Evolutionary conservation across 2,329 filamentous ascomycete species (phyloP), one percentile per base, ranked within the genome.

Genomic region (Penicillium olsonii): DNA sequence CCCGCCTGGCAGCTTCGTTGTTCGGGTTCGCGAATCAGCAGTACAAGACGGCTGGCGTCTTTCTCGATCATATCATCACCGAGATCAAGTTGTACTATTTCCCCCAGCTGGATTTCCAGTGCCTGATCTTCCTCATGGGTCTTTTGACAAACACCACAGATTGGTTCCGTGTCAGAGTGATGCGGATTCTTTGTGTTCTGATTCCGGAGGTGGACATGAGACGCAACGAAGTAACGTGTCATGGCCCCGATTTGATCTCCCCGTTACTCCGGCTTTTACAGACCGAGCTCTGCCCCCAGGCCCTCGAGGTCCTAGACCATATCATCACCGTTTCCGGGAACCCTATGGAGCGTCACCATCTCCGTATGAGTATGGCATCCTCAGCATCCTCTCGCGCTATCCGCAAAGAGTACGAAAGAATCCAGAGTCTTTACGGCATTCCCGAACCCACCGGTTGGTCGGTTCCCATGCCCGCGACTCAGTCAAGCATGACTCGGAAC

Each of bases 351-450:
- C 90, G 89, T 61, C 90, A 96, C 61, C 91, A 97, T 65, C 76
- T 99, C 50, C 85, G 94, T 33, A 99, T 99, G 95, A 97, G 92
- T 70, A 96, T 99, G 90, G 92, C 91, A 5, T 87, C 89, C 11
- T 66, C 72, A 9, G 86, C 88, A 1, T 90, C 91, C 2, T 94
- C 91, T 0, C 87, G 88, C 60, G 84, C 87, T 0, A 87, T 94
- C 42, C 86, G 90, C 41, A 97, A 96, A 67, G 92, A 97, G 71
- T 97, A 96, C 61, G 92, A 96, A 66, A 86, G 89, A 18, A 96
- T 90, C 0, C 88, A 96, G 68, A 96, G 91, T 64, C 75, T 99
- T 27, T 99, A 97, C 68, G 95, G 95, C 22, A 97, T 99, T 50
- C 94, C 94, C 0, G 92, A 97, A 67, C 87, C 91, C 18, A 94